phyloP scores from a whole-genome alignment of 495 filamentous ascomycete genomes.

The Friedmanniomyces simplex region DNA sequence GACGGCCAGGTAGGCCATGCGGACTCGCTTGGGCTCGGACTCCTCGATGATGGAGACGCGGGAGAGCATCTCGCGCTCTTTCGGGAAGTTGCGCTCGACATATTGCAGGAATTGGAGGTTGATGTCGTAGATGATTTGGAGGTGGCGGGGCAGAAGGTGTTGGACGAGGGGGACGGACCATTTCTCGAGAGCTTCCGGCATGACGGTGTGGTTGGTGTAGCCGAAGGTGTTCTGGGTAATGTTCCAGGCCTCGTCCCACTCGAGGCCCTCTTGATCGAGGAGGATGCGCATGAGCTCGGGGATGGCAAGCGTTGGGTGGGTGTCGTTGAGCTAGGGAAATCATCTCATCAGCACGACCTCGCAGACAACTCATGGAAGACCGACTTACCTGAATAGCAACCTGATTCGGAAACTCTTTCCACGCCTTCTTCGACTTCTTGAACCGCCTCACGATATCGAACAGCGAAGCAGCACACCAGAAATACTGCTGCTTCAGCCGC shows the following conservation, averaged over 20 bases:
- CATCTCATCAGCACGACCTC: too few species aligned
- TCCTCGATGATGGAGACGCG: constrained; percentile 96
- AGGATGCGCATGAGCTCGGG: constrained; percentile 91
- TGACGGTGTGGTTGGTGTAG: constrained; percentile 96
- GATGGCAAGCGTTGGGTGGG: constrained; percentile 90
- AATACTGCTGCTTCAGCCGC: constrained; percentile 97
- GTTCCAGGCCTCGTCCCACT: constrained; percentile 89
- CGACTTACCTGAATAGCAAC: constrained; percentile 65
- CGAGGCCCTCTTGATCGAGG: constrained; percentile 75
- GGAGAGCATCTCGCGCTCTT: constrained; percentile 71
- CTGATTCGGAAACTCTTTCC: constrained; percentile 87
- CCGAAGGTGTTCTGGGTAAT: constrained; percentile 65
- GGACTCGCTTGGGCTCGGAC: constrained; percentile 92
- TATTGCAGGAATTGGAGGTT: constrained; percentile 85
- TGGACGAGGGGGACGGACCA: constrained; percentile 93
- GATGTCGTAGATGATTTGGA: constrained; percentile 97
- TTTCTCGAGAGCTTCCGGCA: constrained; percentile 95
- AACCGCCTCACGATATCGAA: constrained; percentile 94
- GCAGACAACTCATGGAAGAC: too few species aligned
- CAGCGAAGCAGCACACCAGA: constrained; percentile 96
- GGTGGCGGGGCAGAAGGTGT: constrained; percentile 83
- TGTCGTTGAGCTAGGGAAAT: constrained; percentile 67
- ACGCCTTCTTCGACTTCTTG: constrained; percentile 88
- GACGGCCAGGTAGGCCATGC: constrained; percentile 90
- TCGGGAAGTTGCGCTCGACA: constrained; percentile 82